Conservation (phyloP, 78 protist genomes). For the Dictyostelium purpureum region DNA sequence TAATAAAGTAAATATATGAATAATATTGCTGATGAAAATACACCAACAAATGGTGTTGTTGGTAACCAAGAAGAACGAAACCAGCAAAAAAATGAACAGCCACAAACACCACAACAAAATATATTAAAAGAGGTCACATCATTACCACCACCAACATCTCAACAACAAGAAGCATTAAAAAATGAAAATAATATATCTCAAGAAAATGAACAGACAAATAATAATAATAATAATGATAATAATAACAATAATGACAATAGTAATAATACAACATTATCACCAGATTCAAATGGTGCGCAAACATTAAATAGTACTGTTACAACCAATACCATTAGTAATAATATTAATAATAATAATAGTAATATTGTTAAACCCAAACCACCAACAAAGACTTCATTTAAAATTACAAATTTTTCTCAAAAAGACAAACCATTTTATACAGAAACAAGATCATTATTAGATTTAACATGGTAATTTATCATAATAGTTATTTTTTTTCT, state of each 20-base stretch:
- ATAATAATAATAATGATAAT: background rate
- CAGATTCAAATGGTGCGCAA: conserved; percentile 12
- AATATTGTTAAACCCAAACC: too few species aligned
- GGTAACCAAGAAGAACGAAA: too few species aligned
- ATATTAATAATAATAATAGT: too few species aligned
- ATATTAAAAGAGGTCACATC: background rate
- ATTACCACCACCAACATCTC: background rate
- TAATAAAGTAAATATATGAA: background rate
- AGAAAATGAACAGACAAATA: too few species aligned
- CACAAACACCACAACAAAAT: background rate
- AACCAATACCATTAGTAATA: background rate
- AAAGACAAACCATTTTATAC: conserved; percentile 26
- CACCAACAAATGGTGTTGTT: too few species aligned
- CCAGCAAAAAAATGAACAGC: background rate
- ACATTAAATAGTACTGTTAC: background rate
- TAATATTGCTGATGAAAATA: background rate
- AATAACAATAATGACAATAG: background rate
- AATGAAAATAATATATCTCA: too few species aligned
- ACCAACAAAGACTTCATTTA: conserved; percentile 14
- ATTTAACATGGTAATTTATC: conserved; percentile 53
- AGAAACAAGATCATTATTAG: background rate
- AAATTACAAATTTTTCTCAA: conserved; percentile 10
- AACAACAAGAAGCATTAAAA: too few species aligned
- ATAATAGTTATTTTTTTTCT: background rate
- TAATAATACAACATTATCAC: background rate